Evolutionary conservation across 768 basidiomycete genomes (phyloP), one percentile per base, ranked within the genome.

Genomic region (Inosperma sp.): DNA sequence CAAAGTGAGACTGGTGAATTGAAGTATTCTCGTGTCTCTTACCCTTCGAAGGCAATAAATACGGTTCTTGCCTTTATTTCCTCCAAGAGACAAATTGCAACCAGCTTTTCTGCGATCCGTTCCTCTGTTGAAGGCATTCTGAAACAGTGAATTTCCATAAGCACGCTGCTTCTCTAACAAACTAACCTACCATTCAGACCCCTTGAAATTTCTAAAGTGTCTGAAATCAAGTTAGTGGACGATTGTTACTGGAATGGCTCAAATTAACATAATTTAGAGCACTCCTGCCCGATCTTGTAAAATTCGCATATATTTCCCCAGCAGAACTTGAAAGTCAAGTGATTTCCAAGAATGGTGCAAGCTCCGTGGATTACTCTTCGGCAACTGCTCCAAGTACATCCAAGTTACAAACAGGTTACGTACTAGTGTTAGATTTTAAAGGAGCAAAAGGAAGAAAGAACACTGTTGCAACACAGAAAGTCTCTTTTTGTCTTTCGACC

Each of bases 21-120:
- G 34, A 14, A 5, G 8, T n/a, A 23, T 9, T 31, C 12, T 2
- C 17, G 43, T 33, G 36, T 35, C 27, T 23, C 21, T 40, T 33
- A 45, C n/a, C n/a, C 13, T 4, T 17, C 40, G 34, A 39, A 94
- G 88, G 88, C 91, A 8, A 70, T 94, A 40, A 94, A 93, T 58
- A 90, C 91, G 12, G 88, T 95, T 4, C 77, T 93, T 33, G 91
- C 87, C 0, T 95, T 95, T 60, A 77, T 91, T 31, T 87, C 88
- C 2, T 83, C 88, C 0, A 76, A 88, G 54, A 87, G 88, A 56
- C 81, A 88, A 55, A 65, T 94, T 27, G 86, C 89, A 6, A 83
- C 81, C 6, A 93, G 88, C 0, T 94, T 93, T 59, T 73, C 82
- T 5, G 77, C 81, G 3, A 75, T 93, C 21, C 77, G 85, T 35